These are phyloP conservation scores for Amesomyces nigricolor DNA, from an alignment of 2,329 filamentous ascomycete genomes.

Conservation along the genomic window DNA sequence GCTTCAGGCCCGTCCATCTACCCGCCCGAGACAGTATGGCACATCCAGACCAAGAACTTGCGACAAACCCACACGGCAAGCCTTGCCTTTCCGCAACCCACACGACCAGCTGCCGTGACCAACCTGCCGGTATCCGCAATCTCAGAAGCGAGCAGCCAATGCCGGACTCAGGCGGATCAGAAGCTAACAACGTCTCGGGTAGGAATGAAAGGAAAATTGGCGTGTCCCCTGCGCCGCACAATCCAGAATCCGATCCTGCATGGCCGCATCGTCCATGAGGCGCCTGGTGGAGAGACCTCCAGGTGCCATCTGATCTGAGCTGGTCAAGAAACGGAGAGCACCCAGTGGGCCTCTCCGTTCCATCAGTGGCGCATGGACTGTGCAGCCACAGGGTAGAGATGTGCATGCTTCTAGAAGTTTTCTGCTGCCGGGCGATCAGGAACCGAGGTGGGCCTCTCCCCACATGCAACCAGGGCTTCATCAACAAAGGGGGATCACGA, in stretches of 20 bases:
- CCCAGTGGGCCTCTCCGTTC: not conserved
- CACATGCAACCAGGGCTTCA: slow-evolving; percentile 8
- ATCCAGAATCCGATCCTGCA: slow-evolving; percentile 6
- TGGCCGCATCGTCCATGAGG: not conserved
- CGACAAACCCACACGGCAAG: slow-evolving; percentile 1
- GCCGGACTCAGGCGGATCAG: not conserved
- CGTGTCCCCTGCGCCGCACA: not conserved
- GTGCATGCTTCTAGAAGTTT: too few relatives aligned
- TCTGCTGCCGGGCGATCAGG: slow-evolving; percentile 12
- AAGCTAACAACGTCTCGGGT: slow-evolving; percentile 3
- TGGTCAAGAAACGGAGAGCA: not conserved
- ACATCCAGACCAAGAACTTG: slow-evolving; percentile 1
- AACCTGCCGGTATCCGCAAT: slow-evolving; percentile 10
- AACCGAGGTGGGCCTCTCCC: slow-evolving; percentile 11
- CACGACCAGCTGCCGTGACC: not conserved
- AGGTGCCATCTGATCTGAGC: not conserved
- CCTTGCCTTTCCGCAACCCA: not conserved
- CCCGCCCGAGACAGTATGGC: slow-evolving; percentile 13
- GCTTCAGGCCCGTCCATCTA: not conserved
- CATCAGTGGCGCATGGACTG: not conserved
- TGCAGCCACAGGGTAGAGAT: too few relatives aligned
- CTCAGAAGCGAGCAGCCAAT: slow-evolving; percentile 5
- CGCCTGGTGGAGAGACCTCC: not conserved
- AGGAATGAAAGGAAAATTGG: not conserved
- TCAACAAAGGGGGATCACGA: not conserved